Percentiles rank a stretch among this genome's conserved stretches.
Conservation (phyloP, 805 yeast genomes). For the Candida chilensis region DNA sequence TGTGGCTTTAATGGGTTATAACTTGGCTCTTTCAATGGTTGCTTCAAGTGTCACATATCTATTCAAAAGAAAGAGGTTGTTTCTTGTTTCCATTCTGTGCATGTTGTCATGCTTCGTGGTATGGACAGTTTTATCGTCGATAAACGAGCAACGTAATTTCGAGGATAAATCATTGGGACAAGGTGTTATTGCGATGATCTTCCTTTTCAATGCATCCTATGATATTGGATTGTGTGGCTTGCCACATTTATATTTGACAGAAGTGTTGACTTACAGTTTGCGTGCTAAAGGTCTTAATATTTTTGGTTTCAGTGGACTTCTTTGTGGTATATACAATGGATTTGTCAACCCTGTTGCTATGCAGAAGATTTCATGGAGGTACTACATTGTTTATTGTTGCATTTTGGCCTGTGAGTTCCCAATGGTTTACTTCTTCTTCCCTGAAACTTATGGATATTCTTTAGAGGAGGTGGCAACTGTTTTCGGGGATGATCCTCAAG, state of each 20-base stretch:
- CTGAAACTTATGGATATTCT: slow-evolving; percentile 31
- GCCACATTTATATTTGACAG: slow-evolving; percentile 20
- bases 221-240: slow-evolving; percentile 17
- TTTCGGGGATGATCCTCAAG: slow-evolving; percentile 28
- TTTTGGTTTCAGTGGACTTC: slow-evolving; percentile 8
- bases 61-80: slow-evolving; percentile 19
- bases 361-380: slow-evolving; percentile 31
- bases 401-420: slow-evolving; percentile 16
- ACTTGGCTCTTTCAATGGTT: slow-evolving; percentile 29
- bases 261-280: slow-evolving; percentile 12
- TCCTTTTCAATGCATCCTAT: slow-evolving; percentile 12
- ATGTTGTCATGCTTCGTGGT: slow-evolving; percentile 15
- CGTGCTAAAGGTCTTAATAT: slow-evolving; percentile 31
- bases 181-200: slow-evolving; percentile 15
- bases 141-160: slow-evolving; percentile 10
- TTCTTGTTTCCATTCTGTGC: slow-evolving; percentile 14
- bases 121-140: slow-evolving; percentile 17
- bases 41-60: no score
- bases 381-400: slow-evolving; percentile 30
- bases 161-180: slow-evolving; percentile 7
- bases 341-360: slow-evolving; percentile 27
- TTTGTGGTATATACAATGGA: slow-evolving; percentile 12
- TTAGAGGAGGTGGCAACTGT: slow-evolving; percentile 33
- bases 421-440: slow-evolving; percentile 20
- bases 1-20: slow-evolving; percentile 40